phyloP scores from a whole-genome alignment of 2,329 filamentous ascomycete genomes.

The Elsinoe australis region DNA sequence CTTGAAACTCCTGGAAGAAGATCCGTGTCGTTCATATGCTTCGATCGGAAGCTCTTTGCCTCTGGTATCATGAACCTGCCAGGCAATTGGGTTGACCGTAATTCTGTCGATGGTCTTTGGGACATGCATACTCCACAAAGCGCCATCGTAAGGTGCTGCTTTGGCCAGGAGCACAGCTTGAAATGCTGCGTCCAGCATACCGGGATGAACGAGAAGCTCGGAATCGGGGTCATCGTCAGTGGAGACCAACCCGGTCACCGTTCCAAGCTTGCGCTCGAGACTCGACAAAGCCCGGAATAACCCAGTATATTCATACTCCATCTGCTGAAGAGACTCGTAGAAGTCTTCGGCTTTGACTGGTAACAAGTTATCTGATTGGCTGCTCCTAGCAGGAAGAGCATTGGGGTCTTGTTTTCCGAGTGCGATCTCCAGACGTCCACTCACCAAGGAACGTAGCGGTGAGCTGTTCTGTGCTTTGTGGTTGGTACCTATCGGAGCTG shows the following conservation, averaged over 20 bases:
- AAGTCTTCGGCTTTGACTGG: constrained; percentile 18
- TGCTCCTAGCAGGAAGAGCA: constrained; percentile 11
- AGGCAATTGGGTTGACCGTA: constrained; percentile 23
- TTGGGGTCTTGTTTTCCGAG: constrained; percentile 27
- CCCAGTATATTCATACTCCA: constrained; percentile 25
- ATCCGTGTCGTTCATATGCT: background rate
- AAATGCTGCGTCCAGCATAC: constrained; percentile 27
- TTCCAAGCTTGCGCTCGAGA: constrained; percentile 14
- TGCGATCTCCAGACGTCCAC: constrained; percentile 8
- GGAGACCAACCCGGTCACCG: constrained; percentile 1
- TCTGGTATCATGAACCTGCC: background rate
- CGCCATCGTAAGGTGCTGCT: constrained; percentile 27
- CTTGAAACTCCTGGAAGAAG: background rate
- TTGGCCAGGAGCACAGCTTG: constrained; percentile 28
- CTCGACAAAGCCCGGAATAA: constrained; percentile 16
- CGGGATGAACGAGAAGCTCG: constrained; percentile 31
- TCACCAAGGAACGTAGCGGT: constrained; percentile 37
- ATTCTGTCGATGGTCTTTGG: constrained; percentile 22
- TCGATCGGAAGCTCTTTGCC: background rate
- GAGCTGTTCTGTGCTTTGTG: constrained; percentile 17
- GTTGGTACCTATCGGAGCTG: background rate
- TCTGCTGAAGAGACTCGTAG: constrained; percentile 21
- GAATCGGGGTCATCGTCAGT: constrained; percentile 1
- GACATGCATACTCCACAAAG: constrained; percentile 25
- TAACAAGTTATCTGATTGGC: constrained; percentile 8